A percentile compares a stretch with the other conserved stretches of the same genome.
These are phyloP conservation scores for Usnea hakonensis DNA, from an alignment of 495 filamentous ascomycete species.

Conservation along the genomic window DNA sequence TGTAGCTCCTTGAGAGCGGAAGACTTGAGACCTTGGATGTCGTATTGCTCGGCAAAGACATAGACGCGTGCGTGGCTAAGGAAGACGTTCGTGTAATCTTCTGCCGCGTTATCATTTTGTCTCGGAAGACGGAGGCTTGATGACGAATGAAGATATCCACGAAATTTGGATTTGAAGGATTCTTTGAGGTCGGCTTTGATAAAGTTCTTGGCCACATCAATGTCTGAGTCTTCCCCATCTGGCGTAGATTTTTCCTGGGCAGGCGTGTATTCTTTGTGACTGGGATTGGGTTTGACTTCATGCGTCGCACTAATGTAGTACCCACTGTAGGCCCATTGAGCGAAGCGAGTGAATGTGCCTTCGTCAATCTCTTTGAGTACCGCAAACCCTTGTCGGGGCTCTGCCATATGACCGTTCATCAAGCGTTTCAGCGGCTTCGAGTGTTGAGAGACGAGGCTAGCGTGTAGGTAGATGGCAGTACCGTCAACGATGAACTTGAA, in stretches of 20 bases:
- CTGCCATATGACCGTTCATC: slow-evolving; percentile 14
- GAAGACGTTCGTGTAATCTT: slow-evolving; percentile 34
- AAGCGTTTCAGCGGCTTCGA: slow-evolving; percentile 10
- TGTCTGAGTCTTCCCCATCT: too few species aligned
- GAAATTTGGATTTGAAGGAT: neutral
- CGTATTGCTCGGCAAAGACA: slow-evolving; percentile 31
- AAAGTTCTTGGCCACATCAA: neutral
- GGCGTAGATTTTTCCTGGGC: neutral
- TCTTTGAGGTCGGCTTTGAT: neutral
- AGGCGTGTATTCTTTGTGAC: neutral
- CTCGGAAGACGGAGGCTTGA: slow-evolving; percentile 8
- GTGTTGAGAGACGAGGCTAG: slow-evolving; percentile 3
- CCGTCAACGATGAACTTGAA: slow-evolving; percentile 18
- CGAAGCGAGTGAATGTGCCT: slow-evolving; percentile 14
- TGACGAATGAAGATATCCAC: too few species aligned
- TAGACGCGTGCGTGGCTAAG: slow-evolving; percentile 33
- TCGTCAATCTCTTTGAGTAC: slow-evolving; percentile 12
- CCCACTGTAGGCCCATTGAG: slow-evolving; percentile 18
- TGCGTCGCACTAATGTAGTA: slow-evolving; percentile 12
- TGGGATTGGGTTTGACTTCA: slow-evolving; percentile 17
- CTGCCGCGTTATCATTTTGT: neutral
- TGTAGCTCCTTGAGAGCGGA: slow-evolving; percentile 32
- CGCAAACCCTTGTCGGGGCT: slow-evolving; percentile 13
- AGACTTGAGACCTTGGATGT: slow-evolving; percentile 25
- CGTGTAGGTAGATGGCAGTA: slow-evolving; percentile 13